These are phyloP conservation scores for Phytophthora europaea DNA, from an alignment of 352 stramenopile genomes.

Conservation along the genomic window DNA sequence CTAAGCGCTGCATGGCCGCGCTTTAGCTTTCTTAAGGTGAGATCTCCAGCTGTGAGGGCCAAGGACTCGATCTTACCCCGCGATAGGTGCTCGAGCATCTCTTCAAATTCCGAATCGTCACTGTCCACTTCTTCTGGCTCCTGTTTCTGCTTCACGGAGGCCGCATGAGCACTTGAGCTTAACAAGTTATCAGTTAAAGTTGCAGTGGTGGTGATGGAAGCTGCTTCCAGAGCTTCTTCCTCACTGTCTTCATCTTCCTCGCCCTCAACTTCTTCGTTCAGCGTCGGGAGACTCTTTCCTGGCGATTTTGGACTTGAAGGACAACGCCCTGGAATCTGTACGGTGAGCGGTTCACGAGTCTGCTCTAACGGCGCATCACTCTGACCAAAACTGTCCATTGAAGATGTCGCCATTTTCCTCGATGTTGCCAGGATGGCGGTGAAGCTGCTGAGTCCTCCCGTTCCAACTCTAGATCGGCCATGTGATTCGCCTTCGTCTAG, in stretches of 20 bases:
- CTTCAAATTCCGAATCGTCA: slow-evolving; percentile 29
- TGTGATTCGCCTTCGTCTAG: slow-evolving; percentile 9
- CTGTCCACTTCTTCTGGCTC: slow-evolving; percentile 14
- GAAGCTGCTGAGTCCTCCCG: slow-evolving; percentile 31
- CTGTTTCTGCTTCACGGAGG: slow-evolving; percentile 7
- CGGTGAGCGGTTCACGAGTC: not conserved
- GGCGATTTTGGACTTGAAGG: slow-evolving; percentile 8
- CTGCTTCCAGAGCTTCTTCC: slow-evolving; percentile 34
- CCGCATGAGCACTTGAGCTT: slow-evolving; percentile 1
- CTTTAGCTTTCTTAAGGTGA: slow-evolving; percentile 41
- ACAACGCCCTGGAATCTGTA: not conserved
- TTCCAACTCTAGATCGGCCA: slow-evolving; percentile 4
- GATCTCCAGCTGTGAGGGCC: slow-evolving; percentile 35
- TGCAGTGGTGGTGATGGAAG: not conserved
- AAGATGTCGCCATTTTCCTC: slow-evolving; percentile 24
- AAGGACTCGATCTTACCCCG: slow-evolving; percentile 40
- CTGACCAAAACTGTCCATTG: not conserved
- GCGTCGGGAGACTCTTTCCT: slow-evolving; percentile 25
- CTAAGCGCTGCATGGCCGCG: slow-evolving; percentile 41
- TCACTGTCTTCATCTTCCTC: slow-evolving; percentile 31
- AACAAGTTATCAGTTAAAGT: slow-evolving; percentile 12
- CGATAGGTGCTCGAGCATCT: slow-evolving; percentile 49
- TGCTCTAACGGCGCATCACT: slow-evolving; percentile 11
- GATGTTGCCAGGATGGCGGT: slow-evolving; percentile 29
- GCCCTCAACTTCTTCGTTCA: slow-evolving; percentile 24